Evolutionary conservation across 108 stramenopile genomes (phyloP), one percentile per base, ranked within the genome.

Genomic region (Conticribra weissflogii): DNA sequence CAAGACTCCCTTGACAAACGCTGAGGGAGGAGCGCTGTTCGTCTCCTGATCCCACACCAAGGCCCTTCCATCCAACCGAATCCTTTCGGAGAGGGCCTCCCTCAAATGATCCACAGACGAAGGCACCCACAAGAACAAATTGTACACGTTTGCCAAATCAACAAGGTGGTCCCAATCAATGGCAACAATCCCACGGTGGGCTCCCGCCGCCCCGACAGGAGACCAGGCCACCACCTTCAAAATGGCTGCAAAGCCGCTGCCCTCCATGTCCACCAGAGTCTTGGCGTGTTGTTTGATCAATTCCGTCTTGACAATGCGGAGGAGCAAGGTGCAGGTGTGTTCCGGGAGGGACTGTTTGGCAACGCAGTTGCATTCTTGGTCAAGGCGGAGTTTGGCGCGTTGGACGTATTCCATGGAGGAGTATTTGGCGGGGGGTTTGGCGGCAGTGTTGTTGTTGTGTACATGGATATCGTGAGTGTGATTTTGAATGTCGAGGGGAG

Each of bases 1-100:
- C 68, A 99, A 83, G 33, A 99, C 92, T 32, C 92, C 90, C 68
- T 88, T 75, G 30, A 98, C 96, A 77, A 99, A 98, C 21, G 87
- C 84, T 44, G 98, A 78, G 12, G 99, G 97, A 44, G 97, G 93
- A 50, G 94, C 74, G 7, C 68, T 86, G 30, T 85, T 83, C 0
- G 81, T 82, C 71, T 96, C 96, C 75, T 97, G 96, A 74, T 98
- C 97, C 9, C 80, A 55, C 22, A 98, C 84, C 34, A 98, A 75
- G 0, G 65, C 72, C 64, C 76, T 71, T 45, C 98, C 98, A 52
- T 92, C 88, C 34, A 67, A 61, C 54, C 89, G 90, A 59, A 94
- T 89, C 23, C 89, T 81, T 54, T 87, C 89, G 21, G 82, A 77
- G 28, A 96, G 63, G 0, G 95, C 88, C 51, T 92, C 90, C 1